These are phyloP conservation scores for Musa acuminata DNA, from an alignment of 176 grass and related monocot species.

Conservation along the genomic window DNA sequence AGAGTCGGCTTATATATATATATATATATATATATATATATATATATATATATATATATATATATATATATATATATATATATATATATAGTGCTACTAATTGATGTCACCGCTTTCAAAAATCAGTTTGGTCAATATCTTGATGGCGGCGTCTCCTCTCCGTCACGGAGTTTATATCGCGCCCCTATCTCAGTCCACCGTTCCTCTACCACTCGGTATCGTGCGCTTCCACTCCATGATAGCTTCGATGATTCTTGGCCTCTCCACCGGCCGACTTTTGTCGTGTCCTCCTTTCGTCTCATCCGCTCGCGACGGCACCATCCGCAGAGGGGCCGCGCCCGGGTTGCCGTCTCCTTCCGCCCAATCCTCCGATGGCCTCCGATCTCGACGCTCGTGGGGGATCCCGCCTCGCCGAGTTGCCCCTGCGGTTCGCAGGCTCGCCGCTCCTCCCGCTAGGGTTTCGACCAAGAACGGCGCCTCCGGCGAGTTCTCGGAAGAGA, in stretches of 20 bases:
- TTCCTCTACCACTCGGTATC: no score
- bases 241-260: neutral
- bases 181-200: no score
- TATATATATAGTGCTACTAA: no score
- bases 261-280: neutral
- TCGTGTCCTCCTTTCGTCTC: neutral
- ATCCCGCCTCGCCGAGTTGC: neutral
- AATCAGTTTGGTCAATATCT: no score
- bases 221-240: neutral
- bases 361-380: neutral
- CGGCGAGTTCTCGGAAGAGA: neutral
- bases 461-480: slow-evolving; percentile 17
- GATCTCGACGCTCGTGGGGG: neutral
- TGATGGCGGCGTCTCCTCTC: no score
- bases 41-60: no score
- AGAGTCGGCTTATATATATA: no score
- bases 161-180: no score
- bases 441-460: slow-evolving; percentile 6
- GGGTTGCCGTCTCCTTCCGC: neutral
- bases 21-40: no score
- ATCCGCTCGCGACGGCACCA: neutral
- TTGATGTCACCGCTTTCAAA: no score
- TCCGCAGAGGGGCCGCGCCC: neutral
- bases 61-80: no score
- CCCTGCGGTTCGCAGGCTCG: neutral